Conservation (phyloP, 148 eudicot species). For the Vaccinium myrtillus region DNA sequence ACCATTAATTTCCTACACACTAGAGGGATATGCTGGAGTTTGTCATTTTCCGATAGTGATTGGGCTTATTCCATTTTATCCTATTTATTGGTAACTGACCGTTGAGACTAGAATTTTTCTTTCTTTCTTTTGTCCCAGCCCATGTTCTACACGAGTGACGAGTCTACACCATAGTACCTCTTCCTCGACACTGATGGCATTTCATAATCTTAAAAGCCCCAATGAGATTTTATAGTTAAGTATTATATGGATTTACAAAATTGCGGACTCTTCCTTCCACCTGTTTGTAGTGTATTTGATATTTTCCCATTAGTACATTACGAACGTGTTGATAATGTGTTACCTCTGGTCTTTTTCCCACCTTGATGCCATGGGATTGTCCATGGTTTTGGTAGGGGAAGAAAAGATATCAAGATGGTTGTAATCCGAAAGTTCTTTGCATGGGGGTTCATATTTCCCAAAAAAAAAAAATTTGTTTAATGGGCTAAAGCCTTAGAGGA, state of each 20-base stretch:
- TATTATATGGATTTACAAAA: neutral
- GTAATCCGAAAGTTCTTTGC: neutral
- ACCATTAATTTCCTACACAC: neutral
- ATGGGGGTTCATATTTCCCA: neutral
- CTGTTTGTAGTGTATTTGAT: neutral
- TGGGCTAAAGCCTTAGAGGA: neutral
- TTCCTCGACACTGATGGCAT: neutral
- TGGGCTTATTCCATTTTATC: neutral
- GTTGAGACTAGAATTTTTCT: neutral
- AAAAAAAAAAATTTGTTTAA: neutral
- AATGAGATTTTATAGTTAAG: neutral
- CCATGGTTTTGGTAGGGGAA: neutral
- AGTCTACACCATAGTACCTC: neutral
- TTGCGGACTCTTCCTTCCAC: neutral
- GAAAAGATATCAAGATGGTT: neutral
- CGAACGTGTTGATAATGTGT: neutral
- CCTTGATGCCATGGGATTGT: neutral
- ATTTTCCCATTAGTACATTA: neutral
- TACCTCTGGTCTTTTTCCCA: neutral
- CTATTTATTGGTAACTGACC: neutral
- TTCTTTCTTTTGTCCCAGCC: neutral
- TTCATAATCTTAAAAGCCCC: neutral
- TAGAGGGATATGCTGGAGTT: neutral
- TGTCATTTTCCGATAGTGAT: neutral
- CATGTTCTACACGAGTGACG: neutral